These are phyloP conservation scores for Neoboletus magnificus DNA, from an alignment of 768 basidiomycete species.

Conservation along the genomic window DNA sequence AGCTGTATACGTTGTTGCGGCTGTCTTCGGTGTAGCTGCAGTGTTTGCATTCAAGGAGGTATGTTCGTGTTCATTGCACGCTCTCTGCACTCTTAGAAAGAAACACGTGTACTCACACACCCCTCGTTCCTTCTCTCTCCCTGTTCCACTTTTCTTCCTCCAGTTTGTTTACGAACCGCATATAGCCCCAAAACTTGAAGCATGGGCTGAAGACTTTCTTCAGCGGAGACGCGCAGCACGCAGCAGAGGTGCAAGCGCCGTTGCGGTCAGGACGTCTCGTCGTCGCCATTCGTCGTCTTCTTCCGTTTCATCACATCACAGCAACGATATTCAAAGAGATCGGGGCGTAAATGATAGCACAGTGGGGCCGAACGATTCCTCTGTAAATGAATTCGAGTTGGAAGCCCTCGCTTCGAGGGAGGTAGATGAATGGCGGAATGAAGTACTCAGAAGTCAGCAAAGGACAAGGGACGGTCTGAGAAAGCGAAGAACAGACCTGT, in stretches of 20 bases:
- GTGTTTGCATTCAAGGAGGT: slow-evolving; percentile 61
- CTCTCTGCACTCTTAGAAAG: neutral
- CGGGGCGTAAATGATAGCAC: neutral
- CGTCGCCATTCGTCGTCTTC: slow-evolving; percentile 12
- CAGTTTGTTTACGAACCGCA: slow-evolving; percentile 72
- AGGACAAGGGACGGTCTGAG: neutral
- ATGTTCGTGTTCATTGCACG: slow-evolving; percentile 8
- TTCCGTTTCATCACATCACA: slow-evolving; percentile 6
- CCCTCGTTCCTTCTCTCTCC: neutral
- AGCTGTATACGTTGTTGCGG: slow-evolving; percentile 49
- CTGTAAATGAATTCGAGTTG: slow-evolving; percentile 41
- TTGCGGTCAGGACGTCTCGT: slow-evolving; percentile 18
- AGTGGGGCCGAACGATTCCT: slow-evolving; percentile 17
- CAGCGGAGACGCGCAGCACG: slow-evolving; percentile 28
- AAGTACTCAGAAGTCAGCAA: slow-evolving; percentile 34
- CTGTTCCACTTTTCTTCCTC: neutral
- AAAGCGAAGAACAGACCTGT: slow-evolving; percentile 5
- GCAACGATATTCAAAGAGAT: slow-evolving; percentile 3
- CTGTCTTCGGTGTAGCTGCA: slow-evolving; percentile 49
- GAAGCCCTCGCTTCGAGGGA: slow-evolving; percentile 51
- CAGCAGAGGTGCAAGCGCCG: slow-evolving; percentile 25
- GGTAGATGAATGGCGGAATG: slow-evolving; percentile 51
- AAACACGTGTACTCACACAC: slow-evolving; percentile 23
- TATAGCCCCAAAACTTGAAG: slow-evolving; percentile 58
- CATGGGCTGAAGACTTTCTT: slow-evolving; percentile 36